Evolutionary conservation across 2,329 filamentous ascomycete species (phyloP), one percentile per base, ranked within the genome.

Genomic region (Anthostomella pinea): DNA sequence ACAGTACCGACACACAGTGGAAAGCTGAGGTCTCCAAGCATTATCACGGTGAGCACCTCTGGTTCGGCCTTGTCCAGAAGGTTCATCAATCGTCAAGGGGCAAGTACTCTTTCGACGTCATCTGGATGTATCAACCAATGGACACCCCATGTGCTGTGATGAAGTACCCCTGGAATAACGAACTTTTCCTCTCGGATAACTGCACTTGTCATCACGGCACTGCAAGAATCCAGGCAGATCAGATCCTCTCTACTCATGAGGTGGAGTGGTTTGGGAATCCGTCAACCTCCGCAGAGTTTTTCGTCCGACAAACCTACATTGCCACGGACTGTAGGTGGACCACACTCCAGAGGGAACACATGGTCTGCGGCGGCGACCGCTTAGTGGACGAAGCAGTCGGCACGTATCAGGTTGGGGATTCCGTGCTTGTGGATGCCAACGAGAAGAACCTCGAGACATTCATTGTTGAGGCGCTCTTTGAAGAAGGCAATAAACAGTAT

Each of bases 161-260:
- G 61, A 72, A 70, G 8, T 94, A 91, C 48, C 82, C 83, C 0
- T 81, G 78, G 59, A 44, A 63, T 0, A 85, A 89, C 33, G 87
- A 94, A 58, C 60, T 93, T 0, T 93, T 93, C 43, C 61, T 91
- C 0, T 87, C 81, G 0, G 77, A 88, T 33, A 79, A 89, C 40
- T 91, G 87, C 61, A 84, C 81, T 1, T 93, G 87, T 44, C 57
- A 65, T 0, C 54, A 46, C 7, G 30, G 27, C 0, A 39, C 38
- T 1, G 39, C 63, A 0, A 68, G 70, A 18, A 67, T 87, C 3
- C 48, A 66, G 0, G 68, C 72, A 1, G 59, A 71, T 0, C 72
- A 87, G 21, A 66, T 89, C 1, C 51, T 79, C 0, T 69, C 68
- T 0, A 74, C 73, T 2, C 74, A 84, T 25, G 46, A 68, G 0